Conservation (phyloP, 768 basidiomycete species). For the Boletus subcaerulescens region DNA sequence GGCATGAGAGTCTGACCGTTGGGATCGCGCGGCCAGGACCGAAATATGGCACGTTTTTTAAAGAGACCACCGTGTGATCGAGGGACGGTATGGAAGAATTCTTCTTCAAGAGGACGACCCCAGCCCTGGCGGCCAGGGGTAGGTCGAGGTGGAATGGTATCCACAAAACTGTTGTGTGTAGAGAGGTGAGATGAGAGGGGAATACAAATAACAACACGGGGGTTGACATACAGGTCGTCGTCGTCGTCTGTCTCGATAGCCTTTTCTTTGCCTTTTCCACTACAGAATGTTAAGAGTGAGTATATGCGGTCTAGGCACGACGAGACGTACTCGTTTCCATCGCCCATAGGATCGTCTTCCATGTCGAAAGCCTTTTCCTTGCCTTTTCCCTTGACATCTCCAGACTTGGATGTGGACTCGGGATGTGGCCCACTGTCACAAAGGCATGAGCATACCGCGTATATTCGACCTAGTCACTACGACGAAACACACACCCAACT, state of each 20-base stretch:
- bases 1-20: background rate
- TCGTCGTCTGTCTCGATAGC: background rate
- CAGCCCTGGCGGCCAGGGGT: background rate
- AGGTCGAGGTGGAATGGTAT: too few relatives aligned
- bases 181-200: too few relatives aligned
- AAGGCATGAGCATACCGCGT: background rate
- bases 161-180: too few relatives aligned
- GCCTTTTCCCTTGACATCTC: background rate
- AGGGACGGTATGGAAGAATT: constrained; percentile 3
- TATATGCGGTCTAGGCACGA: too few relatives aligned
- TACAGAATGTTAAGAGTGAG: too few relatives aligned
- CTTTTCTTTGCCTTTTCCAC: background rate
- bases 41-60: constrained; percentile 21
- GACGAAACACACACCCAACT: background rate
- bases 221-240: background rate
- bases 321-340: background rate
- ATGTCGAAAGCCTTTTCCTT: background rate
- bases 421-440: background rate
- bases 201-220: too few relatives aligned
- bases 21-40: constrained; percentile 24
- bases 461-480: background rate
- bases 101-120: constrained; percentile 7
- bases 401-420: background rate
- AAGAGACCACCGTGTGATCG: background rate
- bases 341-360: background rate